These are phyloP conservation scores for Echria macrotheca DNA, from an alignment of 495 filamentous ascomycete species.

Conservation along the genomic window DNA sequence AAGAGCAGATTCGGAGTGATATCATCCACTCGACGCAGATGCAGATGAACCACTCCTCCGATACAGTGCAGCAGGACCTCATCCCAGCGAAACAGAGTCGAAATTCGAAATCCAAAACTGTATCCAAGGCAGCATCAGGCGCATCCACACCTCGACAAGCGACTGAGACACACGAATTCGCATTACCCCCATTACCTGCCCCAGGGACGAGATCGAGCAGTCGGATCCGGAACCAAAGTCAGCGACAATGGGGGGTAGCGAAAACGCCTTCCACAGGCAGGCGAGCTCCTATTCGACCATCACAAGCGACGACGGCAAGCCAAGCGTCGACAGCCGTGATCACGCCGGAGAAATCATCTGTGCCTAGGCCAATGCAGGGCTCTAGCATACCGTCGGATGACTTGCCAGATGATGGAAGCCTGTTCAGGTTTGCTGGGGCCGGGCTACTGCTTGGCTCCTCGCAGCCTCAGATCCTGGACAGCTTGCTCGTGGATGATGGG, in stretches of 20 bases:
- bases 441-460: constrained; percentile 24
- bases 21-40: constrained; percentile 39
- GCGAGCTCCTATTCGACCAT: constrained; percentile 24
- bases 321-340: constrained; percentile 24
- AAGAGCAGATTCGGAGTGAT: constrained; percentile 41
- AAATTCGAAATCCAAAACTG: too few species aligned
- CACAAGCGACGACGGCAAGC: constrained; percentile 43
- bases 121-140: too few species aligned
- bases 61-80: constrained; percentile 21
- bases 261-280: background rate
- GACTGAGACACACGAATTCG: background rate
- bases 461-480: constrained; percentile 47
- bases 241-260: background rate
- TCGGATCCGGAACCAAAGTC: constrained; percentile 7
- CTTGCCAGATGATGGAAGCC: constrained; percentile 8
- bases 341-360: constrained; percentile 14
- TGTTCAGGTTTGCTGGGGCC: constrained; percentile 1
- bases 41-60: background rate
- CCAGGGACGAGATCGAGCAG: constrained; percentile 7
- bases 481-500: constrained; percentile 46
- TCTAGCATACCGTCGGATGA: constrained; percentile 12
- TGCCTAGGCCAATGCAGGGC: constrained; percentile 15
- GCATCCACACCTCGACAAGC: background rate
- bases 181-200: constrained; percentile 5
- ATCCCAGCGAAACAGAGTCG: constrained; percentile 35